phyloP scores from a whole-genome alignment of 2,329 filamentous ascomycete species.

The Fusarium siculi region DNA sequence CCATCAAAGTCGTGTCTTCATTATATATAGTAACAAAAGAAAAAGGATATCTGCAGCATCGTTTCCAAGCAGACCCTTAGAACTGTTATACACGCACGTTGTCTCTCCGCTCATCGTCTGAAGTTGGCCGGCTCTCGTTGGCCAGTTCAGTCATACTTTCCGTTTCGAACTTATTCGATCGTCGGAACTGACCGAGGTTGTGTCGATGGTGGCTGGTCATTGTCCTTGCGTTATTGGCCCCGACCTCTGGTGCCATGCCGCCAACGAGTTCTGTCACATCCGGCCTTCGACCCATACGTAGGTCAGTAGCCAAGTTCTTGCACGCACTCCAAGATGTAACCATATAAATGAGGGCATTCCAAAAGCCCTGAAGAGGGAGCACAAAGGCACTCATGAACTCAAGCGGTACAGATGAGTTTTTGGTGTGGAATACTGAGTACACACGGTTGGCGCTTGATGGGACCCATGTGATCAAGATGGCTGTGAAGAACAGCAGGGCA shows the following conservation, averaged over 20 bases:
- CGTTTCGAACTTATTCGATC: constrained; percentile 54
- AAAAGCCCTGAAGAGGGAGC: constrained; percentile 83
- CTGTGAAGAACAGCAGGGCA: constrained; percentile 76
- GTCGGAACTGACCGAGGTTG: constrained; percentile 48
- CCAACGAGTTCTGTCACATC: constrained; percentile 50
- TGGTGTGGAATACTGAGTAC: constrained; percentile 71
- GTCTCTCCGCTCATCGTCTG: constrained; percentile 46
- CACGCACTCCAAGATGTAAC: constrained; percentile 75
- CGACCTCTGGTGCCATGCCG: constrained; percentile 34
- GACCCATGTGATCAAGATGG: constrained; percentile 79
- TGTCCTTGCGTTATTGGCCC: neutral
- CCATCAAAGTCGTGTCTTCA: constrained; percentile 22
- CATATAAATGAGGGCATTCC: constrained; percentile 83
- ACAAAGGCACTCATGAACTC: constrained; percentile 79
- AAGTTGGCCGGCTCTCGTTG: constrained; percentile 49
- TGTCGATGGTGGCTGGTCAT: constrained; percentile 30
- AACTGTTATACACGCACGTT: constrained; percentile 15
- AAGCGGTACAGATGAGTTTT: constrained; percentile 65
- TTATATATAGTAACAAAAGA: constrained; percentile 24
- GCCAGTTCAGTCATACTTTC: constrained; percentile 65
- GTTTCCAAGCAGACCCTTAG: neutral
- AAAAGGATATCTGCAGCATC: constrained; percentile 5
- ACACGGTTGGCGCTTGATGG: constrained; percentile 82
- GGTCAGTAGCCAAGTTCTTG: constrained; percentile 57
- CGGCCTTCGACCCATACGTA: constrained; percentile 45